A percentile compares a stretch with the other conserved stretches of the same genome.
phyloP scores from a whole-genome alignment of 805 yeast genomes.

The Metschnikowia picachoensis region DNA sequence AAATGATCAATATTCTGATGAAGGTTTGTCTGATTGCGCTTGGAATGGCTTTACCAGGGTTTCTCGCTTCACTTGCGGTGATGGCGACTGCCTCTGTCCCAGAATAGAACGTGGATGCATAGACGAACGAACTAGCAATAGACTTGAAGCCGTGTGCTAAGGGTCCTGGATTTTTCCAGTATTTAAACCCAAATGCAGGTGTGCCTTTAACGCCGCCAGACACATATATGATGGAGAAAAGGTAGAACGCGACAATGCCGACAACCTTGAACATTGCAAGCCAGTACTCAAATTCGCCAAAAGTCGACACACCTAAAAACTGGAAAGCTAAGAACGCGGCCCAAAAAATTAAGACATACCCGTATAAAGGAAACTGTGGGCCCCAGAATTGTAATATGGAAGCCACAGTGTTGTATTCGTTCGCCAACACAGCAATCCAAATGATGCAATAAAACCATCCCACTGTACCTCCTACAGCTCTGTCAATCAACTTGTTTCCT shows the following conservation, averaged over 20 bases:
- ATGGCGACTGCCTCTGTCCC: slow-evolving; percentile 58
- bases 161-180: slow-evolving; percentile 43
- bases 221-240: slow-evolving; percentile 45
- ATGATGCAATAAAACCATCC: slow-evolving; percentile 52
- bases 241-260: slow-evolving; percentile 46
- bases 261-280: slow-evolving; percentile 47
- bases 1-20: slow-evolving; percentile 50
- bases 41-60: slow-evolving; percentile 57
- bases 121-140: slow-evolving; percentile 54
- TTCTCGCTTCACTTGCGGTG: slow-evolving; percentile 58
- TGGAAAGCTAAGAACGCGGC: slow-evolving; percentile 47
- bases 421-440: slow-evolving; percentile 54
- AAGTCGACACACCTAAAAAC: slow-evolving; percentile 47
- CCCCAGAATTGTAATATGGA: slow-evolving; percentile 49
- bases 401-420: slow-evolving; percentile 53
- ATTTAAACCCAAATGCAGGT: slow-evolving; percentile 39
- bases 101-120: slow-evolving; percentile 56
- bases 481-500: slow-evolving; percentile 49
- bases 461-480: slow-evolving; percentile 55
- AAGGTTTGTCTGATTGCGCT: slow-evolving; percentile 54
- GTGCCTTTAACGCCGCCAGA: slow-evolving; percentile 42
- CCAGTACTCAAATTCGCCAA: slow-evolving; percentile 57
- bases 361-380: slow-evolving; percentile 50
- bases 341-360: slow-evolving; percentile 53
- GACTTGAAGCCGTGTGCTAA: slow-evolving; percentile 49